phyloP scores from a whole-genome alignment of 371 early-diverging fungal species.

The Mucor irregularis region DNA sequence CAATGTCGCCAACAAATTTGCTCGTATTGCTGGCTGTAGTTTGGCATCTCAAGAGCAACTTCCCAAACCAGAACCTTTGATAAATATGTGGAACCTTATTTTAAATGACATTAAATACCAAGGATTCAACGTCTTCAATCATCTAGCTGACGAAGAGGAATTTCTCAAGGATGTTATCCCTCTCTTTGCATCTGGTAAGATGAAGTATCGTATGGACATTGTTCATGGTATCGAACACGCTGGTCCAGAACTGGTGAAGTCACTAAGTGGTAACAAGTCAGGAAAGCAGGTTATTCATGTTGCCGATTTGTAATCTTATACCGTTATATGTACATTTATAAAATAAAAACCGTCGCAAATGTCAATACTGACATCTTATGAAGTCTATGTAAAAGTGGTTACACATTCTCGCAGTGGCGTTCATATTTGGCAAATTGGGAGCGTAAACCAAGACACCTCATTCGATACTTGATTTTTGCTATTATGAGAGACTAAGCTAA shows the following conservation, averaged over 20 bases:
- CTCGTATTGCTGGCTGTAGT: slow-evolving; percentile 63
- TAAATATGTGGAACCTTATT: slow-evolving; percentile 39
- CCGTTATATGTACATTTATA: no score
- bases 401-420: no score
- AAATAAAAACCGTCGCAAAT: no score
- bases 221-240: slow-evolving; percentile 78
- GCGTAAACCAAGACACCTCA: no score
- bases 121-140: slow-evolving; percentile 56
- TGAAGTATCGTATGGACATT: slow-evolving; percentile 65
- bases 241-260: slow-evolving; percentile 70
- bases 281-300: slow-evolving; percentile 84
- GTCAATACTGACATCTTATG: no score
- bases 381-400: no score
- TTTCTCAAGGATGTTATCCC: slow-evolving; percentile 59
- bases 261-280: slow-evolving; percentile 76
- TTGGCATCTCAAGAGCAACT: slow-evolving; percentile 73
- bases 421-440: no score
- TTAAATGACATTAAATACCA: slow-evolving; percentile 56
- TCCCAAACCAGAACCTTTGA: slow-evolving; percentile 28
- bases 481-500: no score
- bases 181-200: slow-evolving; percentile 66
- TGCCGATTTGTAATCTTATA: slow-evolving; percentile 40
- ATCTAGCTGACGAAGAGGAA: slow-evolving; percentile 38
- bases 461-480: no score
- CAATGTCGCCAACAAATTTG: slow-evolving; percentile 47